Conservation (phyloP, 2,329 filamentous ascomycete species). For the Cladosporium cucumerinum region DNA sequence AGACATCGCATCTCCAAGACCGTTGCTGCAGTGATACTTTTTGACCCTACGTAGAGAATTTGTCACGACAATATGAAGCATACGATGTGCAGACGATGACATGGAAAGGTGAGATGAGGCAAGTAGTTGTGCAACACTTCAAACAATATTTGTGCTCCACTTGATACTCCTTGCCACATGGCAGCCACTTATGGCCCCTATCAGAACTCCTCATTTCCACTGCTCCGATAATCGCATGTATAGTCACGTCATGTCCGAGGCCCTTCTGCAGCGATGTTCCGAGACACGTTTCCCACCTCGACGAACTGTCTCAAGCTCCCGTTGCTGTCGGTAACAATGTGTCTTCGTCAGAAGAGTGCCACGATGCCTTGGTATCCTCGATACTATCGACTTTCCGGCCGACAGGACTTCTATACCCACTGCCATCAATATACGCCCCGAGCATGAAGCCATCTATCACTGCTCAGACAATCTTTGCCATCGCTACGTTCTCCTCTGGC, state of each 20-base stretch:
- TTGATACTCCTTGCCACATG: not conserved
- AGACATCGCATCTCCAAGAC: not conserved
- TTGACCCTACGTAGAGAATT: not conserved
- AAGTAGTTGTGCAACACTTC: not conserved
- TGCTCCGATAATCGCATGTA: not conserved
- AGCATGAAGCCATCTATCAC: not conserved
- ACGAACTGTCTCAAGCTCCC: not conserved
- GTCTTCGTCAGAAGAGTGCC: not conserved
- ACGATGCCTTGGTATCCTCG: not conserved
- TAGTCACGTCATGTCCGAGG: not conserved
- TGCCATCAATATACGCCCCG: not conserved
- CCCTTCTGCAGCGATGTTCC: not conserved
- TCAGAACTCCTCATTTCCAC: not conserved
- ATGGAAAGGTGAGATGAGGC: not conserved
- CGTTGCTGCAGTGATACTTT: slow-evolving; percentile 5
- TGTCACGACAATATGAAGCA: not conserved
- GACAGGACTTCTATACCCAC: not conserved
- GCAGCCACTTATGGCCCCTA: not conserved
- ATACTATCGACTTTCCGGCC: not conserved
- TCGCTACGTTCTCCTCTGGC: slow-evolving; percentile 1
- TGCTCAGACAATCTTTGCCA: not conserved
- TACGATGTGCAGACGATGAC: not conserved
- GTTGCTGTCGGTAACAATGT: not conserved
- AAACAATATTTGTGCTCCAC: not conserved
- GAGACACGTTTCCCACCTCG: slow-evolving; percentile 12